Conservation (phyloP, 768 basidiomycete genomes). For the Termitomyces bulborhizus region DNA sequence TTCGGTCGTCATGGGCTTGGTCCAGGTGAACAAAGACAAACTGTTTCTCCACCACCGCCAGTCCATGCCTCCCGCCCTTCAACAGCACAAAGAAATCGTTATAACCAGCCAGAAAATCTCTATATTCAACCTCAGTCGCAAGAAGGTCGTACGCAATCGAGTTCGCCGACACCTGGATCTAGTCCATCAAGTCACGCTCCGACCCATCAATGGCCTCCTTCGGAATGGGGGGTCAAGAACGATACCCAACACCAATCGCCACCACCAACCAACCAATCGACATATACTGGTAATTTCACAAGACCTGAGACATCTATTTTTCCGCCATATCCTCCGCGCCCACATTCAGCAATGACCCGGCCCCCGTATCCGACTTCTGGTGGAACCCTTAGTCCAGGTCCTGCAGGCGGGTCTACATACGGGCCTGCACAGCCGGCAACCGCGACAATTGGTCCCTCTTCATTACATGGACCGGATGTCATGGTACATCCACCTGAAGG, state of each 20-base stretch:
- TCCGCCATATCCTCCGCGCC: conserved; percentile 17
- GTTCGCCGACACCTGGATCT: conserved; percentile 8
- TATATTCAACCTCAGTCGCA: not conserved
- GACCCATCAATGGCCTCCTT: conserved; percentile 31
- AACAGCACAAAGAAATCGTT: conserved; percentile 8
- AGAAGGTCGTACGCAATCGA: conserved; percentile 2
- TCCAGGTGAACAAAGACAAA: conserved; percentile 5
- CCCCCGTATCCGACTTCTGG: not conserved
- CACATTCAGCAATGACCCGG: conserved; percentile 16
- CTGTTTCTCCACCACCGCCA: conserved; percentile 23
- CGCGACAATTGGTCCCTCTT: conserved; percentile 1
- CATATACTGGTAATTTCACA: conserved; percentile 20
- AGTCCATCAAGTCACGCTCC: conserved; percentile 2
- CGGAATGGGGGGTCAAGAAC: conserved; percentile 30
- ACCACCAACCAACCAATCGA: conserved; percentile 8
- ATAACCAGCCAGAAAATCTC: not conserved
- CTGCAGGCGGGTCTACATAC: conserved; percentile 1
- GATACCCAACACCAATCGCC: conserved; percentile 11
- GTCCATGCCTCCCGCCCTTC: conserved; percentile 27
- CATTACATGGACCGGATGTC: conserved; percentile 7
- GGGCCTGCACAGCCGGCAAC: conserved; percentile 2
- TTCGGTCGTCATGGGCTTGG: conserved; percentile 33
- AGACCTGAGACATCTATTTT: conserved; percentile 26
- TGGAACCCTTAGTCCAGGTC: not conserved
- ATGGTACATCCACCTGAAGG: conserved; percentile 5